Base-by-base conservation (phyloP, 1,284 basidiomycete genomes). In the Acaromyces ingoldii region DNA sequence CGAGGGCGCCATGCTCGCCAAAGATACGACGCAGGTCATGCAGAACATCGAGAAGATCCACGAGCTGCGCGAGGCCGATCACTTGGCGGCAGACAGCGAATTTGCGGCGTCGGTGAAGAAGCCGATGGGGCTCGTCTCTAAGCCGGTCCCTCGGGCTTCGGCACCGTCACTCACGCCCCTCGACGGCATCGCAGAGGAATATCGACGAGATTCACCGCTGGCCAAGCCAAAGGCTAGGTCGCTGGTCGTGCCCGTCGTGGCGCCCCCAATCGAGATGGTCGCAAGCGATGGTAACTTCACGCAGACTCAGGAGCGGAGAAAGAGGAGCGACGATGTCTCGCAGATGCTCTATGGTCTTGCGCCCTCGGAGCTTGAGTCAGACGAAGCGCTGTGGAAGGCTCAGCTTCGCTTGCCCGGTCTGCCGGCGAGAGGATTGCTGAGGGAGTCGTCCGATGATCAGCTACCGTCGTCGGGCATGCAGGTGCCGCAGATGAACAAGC, bases 401-500 rank as follows among this genome's bases (percentile, higher is more conserved):
- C 75, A 81, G 22, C 60, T 72, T 13, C 76, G 81, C 26, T 72
- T 88, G 36, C 86, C 88, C 39, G 81, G 81, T 30, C 75, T 92
- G 24, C 80, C 80, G 6, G 81, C 85, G 1, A 70, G 76, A 1
- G 95, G 95, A 33, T 77, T 98, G 30, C 70, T 93, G 48, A 80
- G 79, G 25, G 77, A 76, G 31, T 89, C 91, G 2, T 80, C 87
- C 6, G 66, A 76, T 3, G 82, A 88, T 63, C 91, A 97, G 73
- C 78, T 91, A 11, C 92, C 92, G 1, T 78, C 82, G 52, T 85
- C 91, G 11, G 82, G 83, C 33, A 92, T 98, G 87, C 85, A 88
- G 62, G 87, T 97, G 25, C 95, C 95, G 2, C 90, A 95, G 63
- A 89, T 91, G 57, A 92, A 96, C 77, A 84, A 95, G 55, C 83